phyloP scores from a whole-genome alignment of 2,329 filamentous ascomycete species.

The Fonsecaea monophora region DNA sequence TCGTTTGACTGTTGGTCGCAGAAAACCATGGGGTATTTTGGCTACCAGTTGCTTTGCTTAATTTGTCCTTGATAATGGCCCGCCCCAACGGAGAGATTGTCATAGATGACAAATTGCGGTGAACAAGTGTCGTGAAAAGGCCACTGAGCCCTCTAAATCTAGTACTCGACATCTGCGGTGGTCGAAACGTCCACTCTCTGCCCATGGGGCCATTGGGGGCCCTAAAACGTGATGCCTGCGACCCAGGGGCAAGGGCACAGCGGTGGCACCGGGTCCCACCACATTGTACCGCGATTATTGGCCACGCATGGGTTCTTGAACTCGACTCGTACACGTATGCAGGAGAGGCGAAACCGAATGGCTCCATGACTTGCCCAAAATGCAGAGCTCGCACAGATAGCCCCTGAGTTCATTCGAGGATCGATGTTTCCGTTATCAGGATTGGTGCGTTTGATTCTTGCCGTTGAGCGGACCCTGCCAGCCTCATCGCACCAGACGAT shows the following conservation, averaged over 20 bases:
- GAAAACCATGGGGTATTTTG: neutral
- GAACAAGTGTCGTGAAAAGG: neutral
- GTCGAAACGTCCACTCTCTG: neutral
- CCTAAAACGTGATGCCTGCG: neutral
- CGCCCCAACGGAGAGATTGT: neutral
- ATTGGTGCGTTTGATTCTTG: neutral
- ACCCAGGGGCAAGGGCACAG: neutral
- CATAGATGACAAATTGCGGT: neutral
- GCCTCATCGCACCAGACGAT: neutral
- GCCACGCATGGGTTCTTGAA: neutral
- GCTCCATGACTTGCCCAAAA: neutral
- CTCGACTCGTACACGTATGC: neutral
- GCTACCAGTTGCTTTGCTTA: neutral
- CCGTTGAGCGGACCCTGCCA: neutral
- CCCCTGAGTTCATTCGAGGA: neutral
- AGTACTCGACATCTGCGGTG: neutral
- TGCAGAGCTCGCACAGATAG: neutral
- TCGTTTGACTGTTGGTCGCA: neutral
- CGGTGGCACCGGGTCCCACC: neutral
- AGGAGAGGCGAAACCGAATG: neutral
- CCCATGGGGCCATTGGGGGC: too few species aligned
- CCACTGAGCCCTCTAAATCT: neutral
- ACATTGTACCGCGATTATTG: neutral
- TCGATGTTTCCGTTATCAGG: neutral
- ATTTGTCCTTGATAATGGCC: neutral